Evolutionary conservation across 805 yeast genomes (phyloP).

Genomic region (Saccharomyces kudriavzevii): DNA sequence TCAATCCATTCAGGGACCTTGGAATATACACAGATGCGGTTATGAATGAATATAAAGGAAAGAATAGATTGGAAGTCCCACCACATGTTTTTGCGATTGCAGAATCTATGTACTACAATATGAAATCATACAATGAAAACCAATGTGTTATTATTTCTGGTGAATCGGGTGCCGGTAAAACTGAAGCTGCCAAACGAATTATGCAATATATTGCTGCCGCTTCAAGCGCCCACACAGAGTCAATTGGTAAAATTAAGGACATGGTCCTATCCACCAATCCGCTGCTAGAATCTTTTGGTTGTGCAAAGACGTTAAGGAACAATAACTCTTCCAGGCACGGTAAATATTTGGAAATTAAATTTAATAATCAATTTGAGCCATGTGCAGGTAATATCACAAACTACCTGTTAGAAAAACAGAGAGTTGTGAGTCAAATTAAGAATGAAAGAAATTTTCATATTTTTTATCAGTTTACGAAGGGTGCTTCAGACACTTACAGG

Average conservation of each 20-base stretch:
- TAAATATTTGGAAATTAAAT: slow-evolving; percentile 81
- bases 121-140: slow-evolving; percentile 84
- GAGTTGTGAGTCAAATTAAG: slow-evolving; percentile 84
- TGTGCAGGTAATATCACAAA: slow-evolving; percentile 91
- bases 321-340: slow-evolving; percentile 96
- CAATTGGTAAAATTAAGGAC: slow-evolving; percentile 77
- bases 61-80: slow-evolving; percentile 89
- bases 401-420: slow-evolving; percentile 80
- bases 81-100: slow-evolving; percentile 97
- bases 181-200: slow-evolving; percentile 92
- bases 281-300: slow-evolving; percentile 94
- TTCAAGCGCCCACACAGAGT: slow-evolving; percentile 45
- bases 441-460: slow-evolving; percentile 92
- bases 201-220: slow-evolving; percentile 92
- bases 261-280: slow-evolving; percentile 97
- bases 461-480: slow-evolving; percentile 86
- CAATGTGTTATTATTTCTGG: slow-evolving; percentile 96
- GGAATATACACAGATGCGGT: slow-evolving; percentile 83
- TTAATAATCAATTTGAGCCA: slow-evolving; percentile 73
- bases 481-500: slow-evolving; percentile 73
- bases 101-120: slow-evolving; percentile 86
- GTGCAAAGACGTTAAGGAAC: slow-evolving; percentile 94
- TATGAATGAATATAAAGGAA: slow-evolving; percentile 68
- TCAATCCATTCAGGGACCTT: slow-evolving; percentile 86
- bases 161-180: slow-evolving; percentile 94